Evolutionary conservation across 345 rosid species (phyloP), one percentile per base, ranked within the genome.

Genomic region (Melastoma malabathricum): DNA sequence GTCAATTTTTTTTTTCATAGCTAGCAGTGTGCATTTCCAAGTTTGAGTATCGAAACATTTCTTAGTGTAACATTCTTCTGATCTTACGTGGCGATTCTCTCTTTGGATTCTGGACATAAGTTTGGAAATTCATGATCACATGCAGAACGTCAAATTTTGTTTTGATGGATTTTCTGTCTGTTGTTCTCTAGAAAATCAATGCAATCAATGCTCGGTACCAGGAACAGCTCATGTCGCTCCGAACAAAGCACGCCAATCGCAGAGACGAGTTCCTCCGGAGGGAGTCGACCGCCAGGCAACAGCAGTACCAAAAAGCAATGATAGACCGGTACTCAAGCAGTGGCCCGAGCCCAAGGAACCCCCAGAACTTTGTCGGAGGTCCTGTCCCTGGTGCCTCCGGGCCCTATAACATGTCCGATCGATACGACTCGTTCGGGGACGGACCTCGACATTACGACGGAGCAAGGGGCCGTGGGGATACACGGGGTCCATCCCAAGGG

Each of bases 241-340:
- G 92, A 63, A 70, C 77, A 18, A 67, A 75, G 3, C 89, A 82
- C 48, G 71, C 81, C n/a, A 69, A 64, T 62, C 86, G 64, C 15
- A 80, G 86, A 65, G 94, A 82, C 29, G 97, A 82, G 51, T 63
- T 80, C 62, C 79, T 84, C 27, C 69, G 66, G 46, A 82, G 80
- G 54, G 97, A 82, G 65, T 82, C 77, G 44, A 75, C 61, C 44
- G 71, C 71, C 15, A 63, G 86, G 4, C 94, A 75, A 59, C 83
- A 78, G 19, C 78, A 76, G 56, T 84, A 75, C 63, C 81, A 75
- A 61, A 77, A 82, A 27, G 45, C 65, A 15, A 29, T 67, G 61
- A 65, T 68, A 31, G 84, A 75, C 18, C 71, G 55, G 52, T 71
- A 77, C 57, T 73, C 72, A 13, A 70, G 62, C 55, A 68, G 65